Evolutionary conservation across 2,329 filamentous ascomycete genomes (phyloP), one percentile per base, ranked within the genome.

Genomic region (Fusarium camptoceras): DNA sequence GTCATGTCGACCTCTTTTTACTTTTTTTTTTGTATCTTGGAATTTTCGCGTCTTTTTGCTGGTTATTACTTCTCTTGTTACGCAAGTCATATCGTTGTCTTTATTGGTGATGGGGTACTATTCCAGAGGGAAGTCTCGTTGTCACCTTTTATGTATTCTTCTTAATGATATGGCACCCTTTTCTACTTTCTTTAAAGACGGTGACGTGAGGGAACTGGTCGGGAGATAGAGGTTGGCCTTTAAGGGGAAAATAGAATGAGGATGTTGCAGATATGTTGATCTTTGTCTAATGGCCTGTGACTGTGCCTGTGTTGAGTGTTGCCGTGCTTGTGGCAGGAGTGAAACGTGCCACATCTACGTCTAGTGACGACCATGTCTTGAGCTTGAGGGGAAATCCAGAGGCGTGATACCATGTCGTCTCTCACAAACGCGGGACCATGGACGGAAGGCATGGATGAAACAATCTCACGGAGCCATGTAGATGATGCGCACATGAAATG

Each of bases 111-210:
- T 37, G 39, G 60, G 48, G 28, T 49, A 28, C 43, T 15, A 3
- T 44, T 42, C 28, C 28, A 22, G 22, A 27, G 20, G 54, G 25
- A 14, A 49, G 24, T 55, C 49, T 34, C n/a, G 14, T 42, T 16
- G 27, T 20, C 14, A 20, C 22, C 9, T 57, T 64, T 65, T 51
- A 55, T 60, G 30, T 64, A 53, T 44, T 39, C 27, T 62, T 74
- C 50, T 60, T 74, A 73, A 74, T 74, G 67, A 56, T 54, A 74
- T 62, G 72, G 54, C 62, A 55, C 31, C 58, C 53, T 66, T 70
- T 66, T 58, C 54, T 34, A 44, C 41, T 73, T 70, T 59, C 46
- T 55, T 48, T 37, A 42, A 12, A 30, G 49, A 51, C 14, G 42
- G n/a, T 20, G 47, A 49, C 48, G 30, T 41, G 48, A 31, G 14